These are phyloP conservation scores for Rutstroemia sp. DNA, from an alignment of 2,329 filamentous ascomycete genomes.

Conservation along the genomic window DNA sequence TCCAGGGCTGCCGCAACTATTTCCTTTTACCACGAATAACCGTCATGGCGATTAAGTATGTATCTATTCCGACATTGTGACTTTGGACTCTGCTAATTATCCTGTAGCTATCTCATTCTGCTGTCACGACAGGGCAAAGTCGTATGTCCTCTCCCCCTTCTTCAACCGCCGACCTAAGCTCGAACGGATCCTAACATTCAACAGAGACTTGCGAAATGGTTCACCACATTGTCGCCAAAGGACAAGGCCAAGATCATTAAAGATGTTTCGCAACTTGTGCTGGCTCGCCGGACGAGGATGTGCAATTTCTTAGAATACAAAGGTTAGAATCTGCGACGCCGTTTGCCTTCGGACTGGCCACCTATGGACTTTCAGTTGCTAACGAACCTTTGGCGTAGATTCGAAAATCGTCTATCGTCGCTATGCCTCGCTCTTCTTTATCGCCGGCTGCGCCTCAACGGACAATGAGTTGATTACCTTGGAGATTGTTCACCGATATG, in stretches of 20 bases:
- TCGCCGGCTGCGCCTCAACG: constrained; percentile 91
- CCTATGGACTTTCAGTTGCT: constrained; percentile 6
- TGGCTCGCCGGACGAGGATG: constrained; percentile 94
- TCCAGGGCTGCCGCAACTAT: constrained; percentile 2
- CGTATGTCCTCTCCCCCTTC: constrained; percentile 49
- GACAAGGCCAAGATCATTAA: constrained; percentile 99
- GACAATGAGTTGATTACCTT: constrained; percentile 98
- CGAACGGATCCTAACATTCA: constrained; percentile 19
- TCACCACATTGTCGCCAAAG: constrained; percentile 92
- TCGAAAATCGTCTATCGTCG: constrained; percentile 98
- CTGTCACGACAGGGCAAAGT: constrained; percentile 99
- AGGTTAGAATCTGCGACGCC: constrained; percentile 45
- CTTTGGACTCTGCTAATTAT: constrained; percentile 13
- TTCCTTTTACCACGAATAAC: not conserved
- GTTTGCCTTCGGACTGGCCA: too few species aligned
- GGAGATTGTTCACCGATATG: constrained; percentile 97
- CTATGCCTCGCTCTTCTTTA: constrained; percentile 98
- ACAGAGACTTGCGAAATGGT: constrained; percentile 98
- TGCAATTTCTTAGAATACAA: constrained; percentile 99
- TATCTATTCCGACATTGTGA: not conserved
- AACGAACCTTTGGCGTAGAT: constrained; percentile 47
- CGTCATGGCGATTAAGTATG: constrained; percentile 46
- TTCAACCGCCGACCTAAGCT: constrained; percentile 6
- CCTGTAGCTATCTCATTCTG: constrained; percentile 83
- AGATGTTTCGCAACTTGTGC: constrained; percentile 94